phyloP scores from a whole-genome alignment of 495 filamentous ascomycete species.

The Bombardia bombarda region DNA sequence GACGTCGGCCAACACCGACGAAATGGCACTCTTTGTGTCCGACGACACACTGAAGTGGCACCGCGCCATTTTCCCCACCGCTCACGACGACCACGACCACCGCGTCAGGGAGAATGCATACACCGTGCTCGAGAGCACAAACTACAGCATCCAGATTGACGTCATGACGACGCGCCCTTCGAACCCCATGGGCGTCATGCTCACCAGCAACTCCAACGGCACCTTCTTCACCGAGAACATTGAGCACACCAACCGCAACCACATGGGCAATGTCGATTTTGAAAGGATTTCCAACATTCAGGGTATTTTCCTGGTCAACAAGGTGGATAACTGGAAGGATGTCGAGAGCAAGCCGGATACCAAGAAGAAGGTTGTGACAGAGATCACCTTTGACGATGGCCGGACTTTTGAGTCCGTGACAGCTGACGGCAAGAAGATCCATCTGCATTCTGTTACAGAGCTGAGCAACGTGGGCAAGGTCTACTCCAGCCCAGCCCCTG shows the following conservation, averaged over 20 bases:
- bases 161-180: slow-evolving; percentile 60
- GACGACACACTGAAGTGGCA: slow-evolving; percentile 81
- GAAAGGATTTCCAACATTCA: slow-evolving; percentile 86
- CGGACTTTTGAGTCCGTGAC: slow-evolving; percentile 55
- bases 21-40: slow-evolving; percentile 78
- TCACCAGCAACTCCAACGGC: slow-evolving; percentile 92
- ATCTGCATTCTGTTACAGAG: slow-evolving; percentile 86
- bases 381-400: slow-evolving; percentile 93
- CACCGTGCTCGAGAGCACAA: slow-evolving; percentile 87
- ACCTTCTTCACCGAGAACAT: slow-evolving; percentile 89
- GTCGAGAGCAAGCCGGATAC: slow-evolving; percentile 45
- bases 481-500: slow-evolving; percentile 88
- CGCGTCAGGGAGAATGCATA: slow-evolving; percentile 79
- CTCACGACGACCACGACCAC: slow-evolving; percentile 45
- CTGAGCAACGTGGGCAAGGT: slow-evolving; percentile 72
- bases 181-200: slow-evolving; percentile 72
- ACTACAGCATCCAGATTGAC: slow-evolving; percentile 95
- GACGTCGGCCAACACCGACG: slow-evolving; percentile 67
- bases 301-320: slow-evolving; percentile 84
- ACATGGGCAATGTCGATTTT: slow-evolving; percentile 71
- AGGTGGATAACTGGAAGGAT: slow-evolving; percentile 77
- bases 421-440: slow-evolving; percentile 55
- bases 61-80: slow-evolving; percentile 68
- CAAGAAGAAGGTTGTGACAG: slow-evolving; percentile 60
- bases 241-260: slow-evolving; percentile 80